Percentiles rank a stretch among this genome's conserved stretches.
Evolutionary conservation across 2,329 filamentous ascomycete genomes (phyloP).

Genomic region (Davidsoniella eucalypti): DNA sequence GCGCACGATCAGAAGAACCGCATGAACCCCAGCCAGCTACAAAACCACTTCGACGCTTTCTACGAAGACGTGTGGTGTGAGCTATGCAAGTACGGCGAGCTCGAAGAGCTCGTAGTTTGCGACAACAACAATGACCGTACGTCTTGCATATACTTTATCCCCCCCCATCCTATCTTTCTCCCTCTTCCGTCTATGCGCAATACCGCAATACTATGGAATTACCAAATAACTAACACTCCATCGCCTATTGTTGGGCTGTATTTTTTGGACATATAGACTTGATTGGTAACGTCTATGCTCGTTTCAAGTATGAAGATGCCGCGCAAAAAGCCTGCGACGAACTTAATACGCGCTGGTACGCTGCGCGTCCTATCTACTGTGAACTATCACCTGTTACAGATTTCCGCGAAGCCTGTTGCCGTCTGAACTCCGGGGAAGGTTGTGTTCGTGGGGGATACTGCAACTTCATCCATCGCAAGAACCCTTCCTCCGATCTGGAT

Average conservation of each 20-base stretch:
- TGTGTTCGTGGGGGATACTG: constrained; percentile 95
- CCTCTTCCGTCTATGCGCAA: background rate
- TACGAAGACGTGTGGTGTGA: constrained; percentile 99
- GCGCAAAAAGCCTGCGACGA: constrained; percentile 88
- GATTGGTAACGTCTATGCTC: constrained; percentile 97
- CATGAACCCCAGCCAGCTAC: constrained; percentile 90
- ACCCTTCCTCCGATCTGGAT: constrained; percentile 77
- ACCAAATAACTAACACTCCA: background rate
- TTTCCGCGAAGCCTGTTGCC: constrained; percentile 93
- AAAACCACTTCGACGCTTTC: constrained; percentile 99
- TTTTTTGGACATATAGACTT: constrained; percentile 42
- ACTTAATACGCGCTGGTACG: constrained; percentile 92
- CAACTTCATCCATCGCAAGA: constrained; percentile 98
- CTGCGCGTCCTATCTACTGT: constrained; percentile 92
- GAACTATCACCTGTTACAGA: constrained; percentile 93
- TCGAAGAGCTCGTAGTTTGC: constrained; percentile 95
- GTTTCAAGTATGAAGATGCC: constrained; percentile 98
- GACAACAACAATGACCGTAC: constrained; percentile 97
- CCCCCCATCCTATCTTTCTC: background rate
- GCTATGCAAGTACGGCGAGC: constrained; percentile 95
- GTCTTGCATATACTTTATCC: constrained; percentile 21
- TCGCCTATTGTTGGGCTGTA: background rate
- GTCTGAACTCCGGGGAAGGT: constrained; percentile 84
- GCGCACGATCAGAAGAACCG: constrained; percentile 92
- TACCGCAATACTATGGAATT: background rate